These are phyloP conservation scores for Trichoderma oligosporum DNA, from an alignment of 2,329 filamentous ascomycete species.

Conservation along the genomic window DNA sequence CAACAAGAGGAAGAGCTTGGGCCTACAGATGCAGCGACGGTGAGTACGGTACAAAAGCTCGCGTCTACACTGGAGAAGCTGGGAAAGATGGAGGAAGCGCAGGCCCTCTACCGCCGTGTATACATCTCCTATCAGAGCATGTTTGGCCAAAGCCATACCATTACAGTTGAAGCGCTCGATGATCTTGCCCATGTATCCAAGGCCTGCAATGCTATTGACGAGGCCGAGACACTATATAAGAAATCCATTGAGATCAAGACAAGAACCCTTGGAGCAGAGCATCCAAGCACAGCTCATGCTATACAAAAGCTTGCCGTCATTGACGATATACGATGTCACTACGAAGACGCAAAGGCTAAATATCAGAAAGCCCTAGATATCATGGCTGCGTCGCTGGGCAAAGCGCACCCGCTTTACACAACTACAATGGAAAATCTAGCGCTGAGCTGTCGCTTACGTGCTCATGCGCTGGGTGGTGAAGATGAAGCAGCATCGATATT, in stretches of 20 bases:
- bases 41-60: conserved; percentile 28
- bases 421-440: conserved; percentile 27
- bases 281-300: conserved; percentile 25
- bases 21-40: conserved; percentile 25
- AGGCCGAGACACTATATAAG: conserved; percentile 28
- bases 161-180: conserved; percentile 29
- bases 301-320: conserved; percentile 29
- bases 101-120: conserved; percentile 26
- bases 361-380: conserved; percentile 26
- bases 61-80: conserved; percentile 25
- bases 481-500: background rate
- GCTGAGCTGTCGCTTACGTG: conserved; percentile 23
- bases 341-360: conserved; percentile 24
- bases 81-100: conserved; percentile 27
- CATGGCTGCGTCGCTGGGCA: conserved; percentile 24
- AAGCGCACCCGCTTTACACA: conserved; percentile 26
- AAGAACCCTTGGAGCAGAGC: conserved; percentile 24
- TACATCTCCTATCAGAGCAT: conserved; percentile 28
- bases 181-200: conserved; percentile 27
- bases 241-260: conserved; percentile 27
- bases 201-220: conserved; percentile 27
- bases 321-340: conserved; percentile 25
- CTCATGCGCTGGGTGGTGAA: conserved; percentile 18
- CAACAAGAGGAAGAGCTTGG: conserved; percentile 27
- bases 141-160: conserved; percentile 27